Evolutionary conservation across 2,329 filamentous ascomycete species (phyloP).

Genomic region (Fusarium miscanthi): DNA sequence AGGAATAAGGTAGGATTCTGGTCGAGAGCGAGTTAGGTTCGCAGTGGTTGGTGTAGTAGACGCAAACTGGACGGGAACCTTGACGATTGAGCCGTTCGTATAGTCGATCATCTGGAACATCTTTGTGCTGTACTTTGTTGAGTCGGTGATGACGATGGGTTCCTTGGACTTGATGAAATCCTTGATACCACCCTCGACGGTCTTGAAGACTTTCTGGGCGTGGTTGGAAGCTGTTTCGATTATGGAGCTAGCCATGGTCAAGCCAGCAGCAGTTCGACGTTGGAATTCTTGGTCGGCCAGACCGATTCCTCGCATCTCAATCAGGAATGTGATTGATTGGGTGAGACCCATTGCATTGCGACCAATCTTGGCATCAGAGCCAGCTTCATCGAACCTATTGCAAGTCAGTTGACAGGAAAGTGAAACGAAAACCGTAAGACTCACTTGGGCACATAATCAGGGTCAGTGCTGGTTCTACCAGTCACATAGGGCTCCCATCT

Average conservation of each 20-base stretch:
- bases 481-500: constrained; percentile 48
- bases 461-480: constrained; percentile 31
- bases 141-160: constrained; percentile 47
- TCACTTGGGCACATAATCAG: constrained; percentile 22
- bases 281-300: constrained; percentile 48
- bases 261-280: constrained; percentile 43
- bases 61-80: constrained; percentile 45
- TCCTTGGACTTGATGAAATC: constrained; percentile 45
- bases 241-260: constrained; percentile 45
- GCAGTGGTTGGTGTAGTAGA: constrained; percentile 44
- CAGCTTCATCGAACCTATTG: constrained; percentile 42
- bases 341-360: constrained; percentile 46
- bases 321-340: constrained; percentile 47
- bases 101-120: constrained; percentile 45
- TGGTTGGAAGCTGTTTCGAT: constrained; percentile 47
- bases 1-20: constrained; percentile 47
- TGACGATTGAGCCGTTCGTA: constrained; percentile 42
- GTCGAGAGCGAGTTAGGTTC: constrained; percentile 47
- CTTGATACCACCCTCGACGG: constrained; percentile 40
- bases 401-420: not conserved
- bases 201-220: constrained; percentile 42
- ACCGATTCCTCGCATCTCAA: constrained; percentile 47
- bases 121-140: constrained; percentile 29
- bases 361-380: constrained; percentile 46
- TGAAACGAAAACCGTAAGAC: accelerated